Percentiles rank a stretch among this genome's conserved stretches.
These are phyloP conservation scores for Arthrobotrys sphaeroides DNA, from an alignment of 2,329 filamentous ascomycete species.

Conservation along the genomic window DNA sequence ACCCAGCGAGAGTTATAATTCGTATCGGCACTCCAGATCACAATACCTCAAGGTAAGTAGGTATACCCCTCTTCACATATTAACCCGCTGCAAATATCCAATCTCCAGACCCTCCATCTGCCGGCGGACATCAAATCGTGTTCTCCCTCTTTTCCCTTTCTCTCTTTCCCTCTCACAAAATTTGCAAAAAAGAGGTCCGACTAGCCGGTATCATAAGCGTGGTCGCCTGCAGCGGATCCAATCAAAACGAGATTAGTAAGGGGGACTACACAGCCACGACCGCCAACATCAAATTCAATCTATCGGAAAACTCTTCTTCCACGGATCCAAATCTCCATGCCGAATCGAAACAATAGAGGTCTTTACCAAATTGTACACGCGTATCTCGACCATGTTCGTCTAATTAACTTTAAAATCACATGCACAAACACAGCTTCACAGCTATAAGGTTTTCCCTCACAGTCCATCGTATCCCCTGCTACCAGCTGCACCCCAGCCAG, in stretches of 20 bases:
- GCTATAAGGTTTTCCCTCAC: background rate
- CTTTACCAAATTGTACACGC: background rate
- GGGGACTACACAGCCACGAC: conserved; percentile 28
- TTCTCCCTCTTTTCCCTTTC: background rate
- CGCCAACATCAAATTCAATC: background rate
- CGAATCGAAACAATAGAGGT: background rate
- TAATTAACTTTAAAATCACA: background rate
- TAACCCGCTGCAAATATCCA: background rate
- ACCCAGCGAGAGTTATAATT: too few species aligned
- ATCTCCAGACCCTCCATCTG: background rate
- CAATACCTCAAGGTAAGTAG: too few species aligned
- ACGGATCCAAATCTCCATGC: too few species aligned
- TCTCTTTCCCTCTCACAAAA: too few species aligned
- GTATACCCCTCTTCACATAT: background rate
- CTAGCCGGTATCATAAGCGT: background rate
- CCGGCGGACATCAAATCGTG: background rate
- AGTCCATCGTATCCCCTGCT: background rate
- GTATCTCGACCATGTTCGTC: background rate
- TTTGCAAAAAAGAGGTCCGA: conserved; percentile 16
- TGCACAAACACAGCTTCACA: background rate
- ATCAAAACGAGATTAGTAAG: conserved; percentile 39
- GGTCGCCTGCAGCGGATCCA: conserved; percentile 5
- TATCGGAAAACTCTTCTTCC: background rate
- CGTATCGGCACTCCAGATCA: background rate
- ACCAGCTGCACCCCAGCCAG: conserved; percentile 3